A percentile compares a stretch with the other conserved stretches of the same genome.
phyloP scores from a whole-genome alignment of 2,329 filamentous ascomycete species.

The Ustulina deusta region DNA sequence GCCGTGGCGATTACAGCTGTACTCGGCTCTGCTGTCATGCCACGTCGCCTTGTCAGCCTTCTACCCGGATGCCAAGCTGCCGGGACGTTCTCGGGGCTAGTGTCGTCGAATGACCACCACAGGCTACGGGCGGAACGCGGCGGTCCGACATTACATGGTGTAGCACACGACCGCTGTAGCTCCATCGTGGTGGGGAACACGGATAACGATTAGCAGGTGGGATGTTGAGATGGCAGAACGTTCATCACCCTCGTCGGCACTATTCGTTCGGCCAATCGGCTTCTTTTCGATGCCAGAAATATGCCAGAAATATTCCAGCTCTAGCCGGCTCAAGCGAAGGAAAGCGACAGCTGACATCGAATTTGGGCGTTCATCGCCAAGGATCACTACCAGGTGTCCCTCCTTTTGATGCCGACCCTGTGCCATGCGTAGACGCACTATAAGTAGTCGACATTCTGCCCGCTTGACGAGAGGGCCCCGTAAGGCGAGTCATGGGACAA shows the following conservation, averaged over 20 bases:
- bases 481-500: slow-evolving; percentile 23
- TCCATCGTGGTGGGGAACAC: slow-evolving; percentile 32
- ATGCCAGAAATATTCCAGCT: slow-evolving; percentile 3
- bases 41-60: slow-evolving; percentile 8
- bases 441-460: slow-evolving; percentile 5
- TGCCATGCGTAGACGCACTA: background rate
- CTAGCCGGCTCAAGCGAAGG: slow-evolving; percentile 25
- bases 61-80: slow-evolving; percentile 28
- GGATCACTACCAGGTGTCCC: background rate
- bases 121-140: slow-evolving; percentile 33
- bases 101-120: slow-evolving; percentile 22
- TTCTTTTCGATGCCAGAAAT: slow-evolving; percentile 4
- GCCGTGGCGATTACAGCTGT: background rate
- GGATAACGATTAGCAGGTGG: slow-evolving; percentile 17
- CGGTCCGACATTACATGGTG: slow-evolving; percentile 38
- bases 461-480: slow-evolving; percentile 10
- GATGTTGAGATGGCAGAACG: slow-evolving; percentile 17
- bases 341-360: slow-evolving; percentile 6
- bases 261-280: slow-evolving; percentile 27
- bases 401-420: background rate
- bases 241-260: slow-evolving; percentile 14
- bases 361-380: background rate
- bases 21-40: slow-evolving; percentile 3
- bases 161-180: slow-evolving; percentile 19
- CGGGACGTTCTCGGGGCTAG: slow-evolving; percentile 24